A percentile compares a stretch with the other conserved stretches of the same genome.
Evolutionary conservation across 805 yeast species (phyloP).

Genomic region (Nakazawaea ishiwadae): DNA sequence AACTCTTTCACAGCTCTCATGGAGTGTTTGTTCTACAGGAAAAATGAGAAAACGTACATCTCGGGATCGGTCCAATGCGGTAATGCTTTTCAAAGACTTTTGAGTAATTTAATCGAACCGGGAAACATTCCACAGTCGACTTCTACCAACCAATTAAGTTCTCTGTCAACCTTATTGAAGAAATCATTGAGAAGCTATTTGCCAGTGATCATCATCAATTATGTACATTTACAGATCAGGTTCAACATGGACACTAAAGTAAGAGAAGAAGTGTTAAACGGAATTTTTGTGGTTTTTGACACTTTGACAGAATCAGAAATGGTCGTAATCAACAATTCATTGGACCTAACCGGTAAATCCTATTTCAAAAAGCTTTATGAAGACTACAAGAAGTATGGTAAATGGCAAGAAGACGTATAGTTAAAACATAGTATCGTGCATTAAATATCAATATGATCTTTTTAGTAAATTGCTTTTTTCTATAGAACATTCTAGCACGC

Average conservation of each 20-base stretch:
- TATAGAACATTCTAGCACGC: conserved; percentile 5
- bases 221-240: conserved; percentile 48
- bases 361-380: conserved; percentile 64
- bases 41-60: conserved; percentile 4
- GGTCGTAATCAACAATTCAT: conserved; percentile 50
- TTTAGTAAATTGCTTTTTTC: no score
- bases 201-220: conserved; percentile 55
- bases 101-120: conserved; percentile 75
- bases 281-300: conserved; percentile 63
- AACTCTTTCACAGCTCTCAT: conserved; percentile 46
- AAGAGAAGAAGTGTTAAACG: conserved; percentile 46
- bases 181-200: conserved; percentile 59
- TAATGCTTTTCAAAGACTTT: conserved; percentile 47
- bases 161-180: conserved; percentile 52
- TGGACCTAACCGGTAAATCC: conserved; percentile 67
- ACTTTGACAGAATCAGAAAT: conserved; percentile 66
- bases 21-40: conserved; percentile 33
- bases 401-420: conserved; percentile 60
- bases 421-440: neutral
- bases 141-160: conserved; percentile 36
- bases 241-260: conserved; percentile 41
- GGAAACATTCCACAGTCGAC: conserved; percentile 27
- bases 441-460: neutral
- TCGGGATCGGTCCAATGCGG: conserved; percentile 33
- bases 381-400: conserved; percentile 72